A percentile compares a stretch with the other conserved stretches of the same genome.
Evolutionary conservation across 139 green algal species (phyloP).

Genomic region (Micractinium conductrix): DNA sequence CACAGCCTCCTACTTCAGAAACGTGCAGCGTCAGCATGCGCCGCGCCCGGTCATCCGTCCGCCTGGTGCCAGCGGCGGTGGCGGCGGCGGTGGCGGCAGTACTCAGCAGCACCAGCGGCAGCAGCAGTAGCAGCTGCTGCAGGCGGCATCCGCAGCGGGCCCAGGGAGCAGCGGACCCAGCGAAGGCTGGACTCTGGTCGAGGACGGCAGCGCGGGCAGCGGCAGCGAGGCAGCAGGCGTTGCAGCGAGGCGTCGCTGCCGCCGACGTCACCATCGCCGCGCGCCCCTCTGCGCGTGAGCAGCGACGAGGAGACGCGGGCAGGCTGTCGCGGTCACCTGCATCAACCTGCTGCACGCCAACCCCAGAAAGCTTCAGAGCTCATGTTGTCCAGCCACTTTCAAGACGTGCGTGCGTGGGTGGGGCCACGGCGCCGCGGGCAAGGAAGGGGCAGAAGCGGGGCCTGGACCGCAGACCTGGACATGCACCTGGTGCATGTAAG

Average conservation of each 20-base stretch:
- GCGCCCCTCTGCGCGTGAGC: no score
- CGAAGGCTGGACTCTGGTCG: slow-evolving; percentile 30
- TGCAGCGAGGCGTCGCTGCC: not conserved
- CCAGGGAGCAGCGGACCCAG: no score
- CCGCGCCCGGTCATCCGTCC: slow-evolving; percentile 4
- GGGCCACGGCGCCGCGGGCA: not conserved
- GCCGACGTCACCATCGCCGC: not conserved
- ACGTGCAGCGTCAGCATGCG: slow-evolving; percentile 78
- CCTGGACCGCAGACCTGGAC: not conserved
- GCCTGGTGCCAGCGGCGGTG: not conserved
- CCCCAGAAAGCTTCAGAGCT: slow-evolving; percentile 69
- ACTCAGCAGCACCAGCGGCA: not conserved
- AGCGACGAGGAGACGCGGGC: not conserved
- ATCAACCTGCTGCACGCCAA: slow-evolving; percentile 94
- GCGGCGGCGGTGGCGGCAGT: not conserved
- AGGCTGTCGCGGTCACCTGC: slow-evolving; percentile 80
- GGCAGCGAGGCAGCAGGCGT: not conserved
- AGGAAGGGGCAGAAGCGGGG: no score
- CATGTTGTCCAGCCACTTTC: slow-evolving; percentile 77
- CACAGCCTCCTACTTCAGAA: slow-evolving; percentile 79
- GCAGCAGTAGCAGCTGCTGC: not conserved
- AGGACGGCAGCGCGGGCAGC: not conserved
- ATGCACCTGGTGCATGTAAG: not conserved
- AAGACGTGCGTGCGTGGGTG: slow-evolving; percentile 46
- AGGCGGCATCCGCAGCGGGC: not conserved